Evolutionary conservation across 2,329 filamentous ascomycete genomes (phyloP).

Genomic region (Triangularia verruculosa): DNA sequence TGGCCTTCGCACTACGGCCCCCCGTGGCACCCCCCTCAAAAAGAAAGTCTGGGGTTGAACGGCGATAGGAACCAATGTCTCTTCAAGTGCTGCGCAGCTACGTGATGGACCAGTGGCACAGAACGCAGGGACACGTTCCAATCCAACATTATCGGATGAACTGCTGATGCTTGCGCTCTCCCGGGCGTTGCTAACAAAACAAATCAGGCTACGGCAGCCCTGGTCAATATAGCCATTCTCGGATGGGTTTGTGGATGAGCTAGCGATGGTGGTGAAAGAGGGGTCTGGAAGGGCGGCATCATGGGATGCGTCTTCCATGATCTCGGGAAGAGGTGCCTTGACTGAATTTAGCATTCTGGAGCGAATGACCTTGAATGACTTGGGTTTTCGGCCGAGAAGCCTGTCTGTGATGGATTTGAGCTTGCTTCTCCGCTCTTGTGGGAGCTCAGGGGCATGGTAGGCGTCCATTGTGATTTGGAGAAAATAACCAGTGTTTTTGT

Average conservation of each 20-base stretch:
- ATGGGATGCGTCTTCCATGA: not conserved
- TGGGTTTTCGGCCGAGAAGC: not conserved
- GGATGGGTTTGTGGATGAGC: not conserved
- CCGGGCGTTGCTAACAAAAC: not conserved
- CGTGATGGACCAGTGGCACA: not conserved
- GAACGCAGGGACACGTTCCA: not conserved
- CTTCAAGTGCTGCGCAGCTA: not conserved
- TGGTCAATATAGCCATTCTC: not conserved
- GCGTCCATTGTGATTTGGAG: not conserved
- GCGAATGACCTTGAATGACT: not conserved
- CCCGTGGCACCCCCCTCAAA: not conserved
- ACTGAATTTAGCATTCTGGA: not conserved
- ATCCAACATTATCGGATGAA: not conserved
- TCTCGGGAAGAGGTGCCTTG: not conserved
- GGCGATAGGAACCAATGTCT: not conserved
- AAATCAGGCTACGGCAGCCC: not conserved
- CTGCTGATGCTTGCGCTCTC: not conserved
- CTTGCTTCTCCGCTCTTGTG: not conserved
- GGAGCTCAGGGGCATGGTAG: not conserved
- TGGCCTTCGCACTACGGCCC: not conserved
- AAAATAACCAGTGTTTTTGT: not conserved
- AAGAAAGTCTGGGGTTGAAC: not conserved
- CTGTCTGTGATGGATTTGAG: not conserved
- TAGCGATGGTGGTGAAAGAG: not conserved
- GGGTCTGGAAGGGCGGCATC: not conserved